Evolutionary conservation across 2,329 filamentous ascomycete species (phyloP), one percentile per base, ranked within the genome.

Genomic region (Periconia macrospinosa): DNA sequence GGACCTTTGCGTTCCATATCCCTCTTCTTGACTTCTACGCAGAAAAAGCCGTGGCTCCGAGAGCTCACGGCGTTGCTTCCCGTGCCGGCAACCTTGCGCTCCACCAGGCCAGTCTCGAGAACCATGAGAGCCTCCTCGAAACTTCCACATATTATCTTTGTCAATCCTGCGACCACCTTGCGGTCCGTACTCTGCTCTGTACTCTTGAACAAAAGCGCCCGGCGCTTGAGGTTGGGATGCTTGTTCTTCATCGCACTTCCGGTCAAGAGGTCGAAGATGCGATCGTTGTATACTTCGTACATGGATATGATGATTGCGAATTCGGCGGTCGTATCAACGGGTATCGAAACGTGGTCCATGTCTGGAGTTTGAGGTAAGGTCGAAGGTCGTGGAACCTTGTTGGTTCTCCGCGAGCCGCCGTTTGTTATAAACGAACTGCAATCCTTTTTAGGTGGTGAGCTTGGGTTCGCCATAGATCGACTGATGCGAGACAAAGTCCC

Each of bases 251-350:
- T 83, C 19, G 80, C 75, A 2, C 84, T 82, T 0, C 81, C 79
- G 0, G 88, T 89, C 1, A 99, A 80, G 0, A 99, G 85, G 67
- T 99, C 94, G 71, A 95, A 97, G 61, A 99, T 97, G 35, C 92
- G 87, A 75, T 99, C 93, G 69, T 99, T 99, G 78, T 99, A 97
- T 1, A 99, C 93, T 73, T 99, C 94, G 74, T 97, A 97, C 92
- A 99, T 99, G 50, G 92, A 96, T 19, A 99, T 82, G 11, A 99
- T 79, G 50, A 99, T 86, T 5, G 89, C 88, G 64, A 97, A 97
- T 62, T 96, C 91, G 50, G 88, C 85, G 18, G 83, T 83, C 1
- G 81, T 79, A 57, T 92, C 89, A 45, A 86, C 79, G 0, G 85
- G 81, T 0, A 95, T 80, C 5, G 82, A 78, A 42, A 96, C 79